Base-by-base conservation (phyloP, 192 early-diverging fungal genomes). In the Mortierella antarctica region DNA sequence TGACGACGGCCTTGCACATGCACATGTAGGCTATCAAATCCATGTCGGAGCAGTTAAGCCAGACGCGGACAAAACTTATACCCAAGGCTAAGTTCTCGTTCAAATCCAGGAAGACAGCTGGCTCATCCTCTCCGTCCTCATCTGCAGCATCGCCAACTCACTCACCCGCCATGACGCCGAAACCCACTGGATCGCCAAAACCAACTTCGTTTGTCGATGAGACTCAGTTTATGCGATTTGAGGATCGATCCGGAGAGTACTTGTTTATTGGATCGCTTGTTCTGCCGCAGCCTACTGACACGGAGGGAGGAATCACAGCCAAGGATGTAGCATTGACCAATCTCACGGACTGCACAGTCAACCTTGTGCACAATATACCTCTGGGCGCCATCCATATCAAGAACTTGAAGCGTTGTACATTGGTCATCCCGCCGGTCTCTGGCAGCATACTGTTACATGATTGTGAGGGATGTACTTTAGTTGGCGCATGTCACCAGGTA, bases 341-440 rank as follows among this genome's bases (percentile, higher is more conserved):
- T 71, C 58, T 95, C 12, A 65, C 74, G 11, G 58, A 85, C 46
- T 93, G 93, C 70, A 76, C 95, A 3, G 71, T 97, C 6, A 88
- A 91, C 54, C 76, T 96, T 46, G 85, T 89, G 3, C 80, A 80
- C 9, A 71, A 73, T 59, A 65, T 80, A 4, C 69, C 81, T 7
- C 47, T 95, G 14, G 88, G 91, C n/a, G 92, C 94, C 1, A 71
- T 97, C 39, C 92, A 96, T 83, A 90, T 92, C 74, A 89, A 89
- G 62, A 82, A 89, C 51, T 54, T 96, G 6, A 69, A 85, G 10
- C 78, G 88, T 64, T 91, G 90, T 40, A 62, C 48, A 46, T 44
- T 97, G 3, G 75, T 97, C 39, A 82, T 95, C 4, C 82, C 88
- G 46, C 84, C 88, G 7, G 86, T 96, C 31, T 68, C 80, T 56